These are phyloP conservation scores for Fusarium sp. DNA, from an alignment of 2,329 filamentous ascomycete species.

Conservation along the genomic window DNA sequence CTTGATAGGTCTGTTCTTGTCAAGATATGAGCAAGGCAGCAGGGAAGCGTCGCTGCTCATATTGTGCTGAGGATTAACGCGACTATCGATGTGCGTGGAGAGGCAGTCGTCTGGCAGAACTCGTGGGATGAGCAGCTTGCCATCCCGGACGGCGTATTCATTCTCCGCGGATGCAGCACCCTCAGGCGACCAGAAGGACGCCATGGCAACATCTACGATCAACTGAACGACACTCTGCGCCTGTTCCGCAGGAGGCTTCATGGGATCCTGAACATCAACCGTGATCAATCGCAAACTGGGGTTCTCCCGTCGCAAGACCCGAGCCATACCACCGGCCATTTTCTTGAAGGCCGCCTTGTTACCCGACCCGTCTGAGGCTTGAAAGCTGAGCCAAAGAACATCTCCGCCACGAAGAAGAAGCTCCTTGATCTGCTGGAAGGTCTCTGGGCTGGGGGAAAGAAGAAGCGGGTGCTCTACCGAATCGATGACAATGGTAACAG, in stretches of 20 bases:
- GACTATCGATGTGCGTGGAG: background rate
- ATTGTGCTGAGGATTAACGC: constrained; percentile 3
- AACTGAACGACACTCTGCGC: background rate
- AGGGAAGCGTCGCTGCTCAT: background rate
- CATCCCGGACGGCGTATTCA: constrained; percentile 1
- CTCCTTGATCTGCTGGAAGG: background rate
- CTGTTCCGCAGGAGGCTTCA: background rate
- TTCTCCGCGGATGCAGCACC: background rate
- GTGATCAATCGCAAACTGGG: constrained; percentile 9
- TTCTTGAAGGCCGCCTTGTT: background rate
- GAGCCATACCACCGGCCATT: constrained; percentile 11
- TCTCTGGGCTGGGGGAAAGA: background rate
- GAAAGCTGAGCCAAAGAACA: constrained; percentile 9
- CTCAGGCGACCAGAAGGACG: background rate
- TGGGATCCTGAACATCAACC: background rate
- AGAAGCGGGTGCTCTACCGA: constrained; percentile 1
- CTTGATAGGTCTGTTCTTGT: background rate
- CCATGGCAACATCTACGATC: background rate
- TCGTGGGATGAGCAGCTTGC: constrained; percentile 5
- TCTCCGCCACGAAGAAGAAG: constrained; percentile 8
- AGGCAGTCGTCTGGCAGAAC: constrained; percentile 2
- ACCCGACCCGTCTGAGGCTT: background rate
- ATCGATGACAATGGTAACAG: constrained; percentile 2
- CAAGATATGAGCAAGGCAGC: background rate
- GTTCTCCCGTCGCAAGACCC: constrained; percentile 11